Conservation (phyloP, 2,329 filamentous ascomycete genomes). For the Orbilia javanica region DNA sequence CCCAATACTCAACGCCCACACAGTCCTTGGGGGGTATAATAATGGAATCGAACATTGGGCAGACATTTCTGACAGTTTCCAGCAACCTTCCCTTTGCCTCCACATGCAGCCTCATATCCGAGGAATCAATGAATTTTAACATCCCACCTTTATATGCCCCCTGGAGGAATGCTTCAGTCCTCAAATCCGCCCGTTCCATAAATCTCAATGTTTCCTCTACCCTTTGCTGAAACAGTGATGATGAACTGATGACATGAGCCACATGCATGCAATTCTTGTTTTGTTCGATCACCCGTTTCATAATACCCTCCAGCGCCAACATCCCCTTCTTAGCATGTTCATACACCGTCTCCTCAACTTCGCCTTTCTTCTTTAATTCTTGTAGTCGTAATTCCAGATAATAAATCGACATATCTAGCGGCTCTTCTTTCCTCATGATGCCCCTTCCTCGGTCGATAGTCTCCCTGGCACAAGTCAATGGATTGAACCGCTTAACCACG, state of each 20-base stretch:
- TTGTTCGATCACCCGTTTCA: slow-evolving; percentile 40
- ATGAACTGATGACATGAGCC: slow-evolving; percentile 16
- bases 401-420: slow-evolving; percentile 18
- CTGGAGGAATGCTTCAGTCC: slow-evolving; percentile 40
- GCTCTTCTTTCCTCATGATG: slow-evolving; percentile 1
- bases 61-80: neutral
- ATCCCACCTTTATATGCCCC: slow-evolving; percentile 35
- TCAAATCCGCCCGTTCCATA: slow-evolving; percentile 33
- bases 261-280: neutral
- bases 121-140: slow-evolving; percentile 25
- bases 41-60: neutral
- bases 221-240: slow-evolving; percentile 41
- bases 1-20: slow-evolving; percentile 37
- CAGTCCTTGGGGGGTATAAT: slow-evolving; percentile 30
- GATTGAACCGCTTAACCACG: neutral
- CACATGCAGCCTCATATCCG: neutral
- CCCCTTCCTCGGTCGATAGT: slow-evolving; percentile 1
- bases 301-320: slow-evolving; percentile 31
- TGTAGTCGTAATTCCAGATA: slow-evolving; percentile 26
- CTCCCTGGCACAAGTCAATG: neutral
- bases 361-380: neutral
- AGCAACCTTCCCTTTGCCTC: neutral
- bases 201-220: slow-evolving; percentile 41
- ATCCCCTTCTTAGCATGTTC: slow-evolving; percentile 9
- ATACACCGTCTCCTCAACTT: neutral